Evolutionary conservation across 73 alveolate genomes (phyloP), one percentile per base, ranked within the genome.

Genomic region (Stentor coeruleus): DNA sequence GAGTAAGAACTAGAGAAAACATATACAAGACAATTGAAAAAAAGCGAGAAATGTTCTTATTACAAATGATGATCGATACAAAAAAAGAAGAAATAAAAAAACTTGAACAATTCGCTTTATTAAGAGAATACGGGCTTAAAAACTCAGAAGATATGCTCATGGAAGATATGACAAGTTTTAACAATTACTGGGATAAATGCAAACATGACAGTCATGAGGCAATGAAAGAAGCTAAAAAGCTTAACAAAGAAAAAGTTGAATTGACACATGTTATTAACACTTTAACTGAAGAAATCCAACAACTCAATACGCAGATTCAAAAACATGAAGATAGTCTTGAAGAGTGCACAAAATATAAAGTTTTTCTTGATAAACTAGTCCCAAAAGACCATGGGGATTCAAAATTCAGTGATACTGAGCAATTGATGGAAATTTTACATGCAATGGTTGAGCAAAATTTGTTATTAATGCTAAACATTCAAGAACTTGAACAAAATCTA

Each of bases 101-200:
- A 40, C 83, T 75, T 37, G 83, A 75, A 75, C 74, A 75, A 75
- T 75, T 39, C 83, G 83, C 83, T 14, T 38, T 39, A n/a, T 75
- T 75, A 75, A 31, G 83, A 36, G 83, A 75, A 75, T 37, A 37
- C 2, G 83, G 83, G 20, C 58, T 75, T 20, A 75, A 40, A 75
- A 75, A 33, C 28, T 75, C 83, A 6, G 83, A 75, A 75, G 83
- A 75, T 39, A 75, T 75, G 83, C 59, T 75, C 3, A 40, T 39
- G 28, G 72, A 75, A n/a, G 83, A 75, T 38, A 75, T 35, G 38
- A 40, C 26, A 28, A 28, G 74, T 14, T 75, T 75, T 75, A 75
- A 75, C 58, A 37, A 75, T 14, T 75, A 39, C 38, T 75, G 83
- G 84, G 83, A 75, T 35, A 33, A 37, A 39, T 37, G 59, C 31